Percentiles rank a stretch among this genome's conserved stretches.
Conservation (phyloP, 2,329 filamentous ascomycete species). For the Cephalotrichum gorgonifer region DNA sequence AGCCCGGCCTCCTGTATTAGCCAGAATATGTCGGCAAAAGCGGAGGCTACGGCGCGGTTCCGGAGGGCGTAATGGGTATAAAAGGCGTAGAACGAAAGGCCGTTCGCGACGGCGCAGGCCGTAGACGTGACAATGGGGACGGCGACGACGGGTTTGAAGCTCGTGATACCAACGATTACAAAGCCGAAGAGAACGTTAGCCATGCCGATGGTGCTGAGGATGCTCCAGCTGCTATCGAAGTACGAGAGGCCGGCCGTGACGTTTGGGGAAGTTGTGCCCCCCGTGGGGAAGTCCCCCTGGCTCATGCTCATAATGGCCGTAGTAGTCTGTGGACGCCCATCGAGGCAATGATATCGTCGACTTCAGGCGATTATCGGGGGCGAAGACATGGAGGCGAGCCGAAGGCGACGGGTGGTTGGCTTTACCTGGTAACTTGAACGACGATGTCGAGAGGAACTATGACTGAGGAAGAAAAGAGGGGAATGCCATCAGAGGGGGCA, state of each 20-base stretch:
- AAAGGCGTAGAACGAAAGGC: constrained; percentile 30
- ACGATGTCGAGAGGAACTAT: no score
- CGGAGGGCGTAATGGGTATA: constrained; percentile 17
- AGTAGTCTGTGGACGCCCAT: no score
- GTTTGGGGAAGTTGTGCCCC: not conserved
- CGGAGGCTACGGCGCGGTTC: constrained; percentile 21
- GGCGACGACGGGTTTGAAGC: constrained; percentile 23
- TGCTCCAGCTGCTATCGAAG: constrained; percentile 32
- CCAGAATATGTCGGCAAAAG: constrained; percentile 28
- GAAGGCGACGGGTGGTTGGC: no score
- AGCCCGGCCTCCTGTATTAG: constrained; percentile 32
- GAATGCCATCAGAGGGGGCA: no score
- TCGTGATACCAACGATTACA: constrained; percentile 27
- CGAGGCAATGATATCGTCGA: no score
- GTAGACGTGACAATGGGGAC: constrained; percentile 28
- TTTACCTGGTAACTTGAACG: no score
- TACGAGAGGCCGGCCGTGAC: constrained; percentile 15
- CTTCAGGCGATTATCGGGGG: no score
- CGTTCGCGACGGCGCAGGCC: constrained; percentile 28
- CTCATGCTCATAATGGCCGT: no score
- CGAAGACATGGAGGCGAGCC: no score
- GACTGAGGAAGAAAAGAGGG: no score
- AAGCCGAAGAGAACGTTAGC: constrained; percentile 26
- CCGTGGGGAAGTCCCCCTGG: not conserved
- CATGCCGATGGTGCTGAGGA: constrained; percentile 32